Base-by-base conservation (phyloP, 192 early-diverging fungal genomes). In the Backusella psychrophila region DNA sequence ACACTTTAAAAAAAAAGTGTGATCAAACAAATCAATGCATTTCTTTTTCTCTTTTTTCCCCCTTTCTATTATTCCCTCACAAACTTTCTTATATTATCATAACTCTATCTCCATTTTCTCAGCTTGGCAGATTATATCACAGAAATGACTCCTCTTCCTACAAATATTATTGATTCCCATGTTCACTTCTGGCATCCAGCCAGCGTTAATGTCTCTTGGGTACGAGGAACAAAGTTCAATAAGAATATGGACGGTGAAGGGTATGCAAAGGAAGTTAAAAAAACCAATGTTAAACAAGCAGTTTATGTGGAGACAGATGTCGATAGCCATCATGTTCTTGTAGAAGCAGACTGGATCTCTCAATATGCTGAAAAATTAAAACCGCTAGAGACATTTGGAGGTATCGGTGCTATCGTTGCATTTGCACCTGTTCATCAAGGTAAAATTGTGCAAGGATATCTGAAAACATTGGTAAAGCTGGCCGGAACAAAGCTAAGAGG, bases 241-340 rank as follows among this genome's bases (percentile, higher is more conserved):
- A 77, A 72, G 46, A 23, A 4, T 14, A 52, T 39, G 70, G 71
- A 77, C 14, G 76, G 21, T 17, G 39, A 26, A 35, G 39, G 34
- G 14, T 77, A 77, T 4, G 6, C 36, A 1, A 17, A 46, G 6
- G 31, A 71, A 9, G 42, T 77, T 11, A 42, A 46, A 36, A 34
- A 44, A 11, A 34, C 52, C 15, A 46, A 63, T 19, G 76, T 77
- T 4, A 38, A 21, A 17, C 23, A 59, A 14, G 69, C 56, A 23
- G 63, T 82, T 6, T 82, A 76, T 34, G 81, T 82, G 19, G 81
- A 82, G 46, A 75, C 74, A 15, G 77, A 82, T 65, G 77, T 72
- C 1, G 77, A 82, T 26, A 70, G 66, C 3, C 23, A 31, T 34
- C 77, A 78, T 9, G 71, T 73, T 14, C 63, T 82, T 26, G 77